Percentiles rank a stretch among this genome's conserved stretches.
phyloP scores from a whole-genome alignment of 1,139 yeast species.

The Spencermartinsiella ligniputridi region DNA sequence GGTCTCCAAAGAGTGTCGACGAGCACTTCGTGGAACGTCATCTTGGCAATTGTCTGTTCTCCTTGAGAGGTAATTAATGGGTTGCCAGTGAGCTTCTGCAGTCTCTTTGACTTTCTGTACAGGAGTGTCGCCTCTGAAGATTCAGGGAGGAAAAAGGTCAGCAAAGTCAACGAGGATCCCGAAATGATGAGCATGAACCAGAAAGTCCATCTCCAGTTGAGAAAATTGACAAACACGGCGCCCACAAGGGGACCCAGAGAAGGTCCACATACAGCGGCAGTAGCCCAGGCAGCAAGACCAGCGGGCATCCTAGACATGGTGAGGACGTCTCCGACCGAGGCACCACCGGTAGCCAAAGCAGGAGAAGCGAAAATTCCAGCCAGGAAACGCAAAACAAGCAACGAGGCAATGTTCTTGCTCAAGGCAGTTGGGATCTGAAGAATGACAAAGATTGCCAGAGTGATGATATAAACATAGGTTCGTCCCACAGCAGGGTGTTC shows the following conservation, averaged over 20 bases:
- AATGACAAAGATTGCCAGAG: background rate
- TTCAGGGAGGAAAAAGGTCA: slow-evolving; percentile 59
- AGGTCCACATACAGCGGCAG: slow-evolving; percentile 48
- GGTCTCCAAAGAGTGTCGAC: slow-evolving; percentile 47
- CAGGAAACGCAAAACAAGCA: background rate
- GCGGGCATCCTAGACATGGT: background rate
- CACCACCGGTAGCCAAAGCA: background rate
- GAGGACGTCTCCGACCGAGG: background rate
- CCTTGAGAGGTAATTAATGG: slow-evolving; percentile 80
- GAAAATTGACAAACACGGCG: slow-evolving; percentile 38
- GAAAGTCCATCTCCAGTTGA: slow-evolving; percentile 76
- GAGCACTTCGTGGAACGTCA: slow-evolving; percentile 30
- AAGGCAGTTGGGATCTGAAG: background rate
- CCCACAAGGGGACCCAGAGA: slow-evolving; percentile 69
- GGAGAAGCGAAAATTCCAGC: background rate
- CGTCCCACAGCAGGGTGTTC: slow-evolving; percentile 33
- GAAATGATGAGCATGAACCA: slow-evolving; percentile 60
- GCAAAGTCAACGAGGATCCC: slow-evolving; percentile 44
- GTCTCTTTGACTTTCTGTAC: slow-evolving; percentile 61
- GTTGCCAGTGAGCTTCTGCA: slow-evolving; percentile 81
- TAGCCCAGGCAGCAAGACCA: background rate
- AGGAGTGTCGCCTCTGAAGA: slow-evolving; percentile 86
- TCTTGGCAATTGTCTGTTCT: slow-evolving; percentile 67
- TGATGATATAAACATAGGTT: background rate
- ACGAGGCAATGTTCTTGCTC: background rate